Percentiles rank a stretch among this genome's conserved stretches.
Evolutionary conservation across 371 early-diverging fungal species (phyloP).

Genomic region (Catenaria anguillulae): DNA sequence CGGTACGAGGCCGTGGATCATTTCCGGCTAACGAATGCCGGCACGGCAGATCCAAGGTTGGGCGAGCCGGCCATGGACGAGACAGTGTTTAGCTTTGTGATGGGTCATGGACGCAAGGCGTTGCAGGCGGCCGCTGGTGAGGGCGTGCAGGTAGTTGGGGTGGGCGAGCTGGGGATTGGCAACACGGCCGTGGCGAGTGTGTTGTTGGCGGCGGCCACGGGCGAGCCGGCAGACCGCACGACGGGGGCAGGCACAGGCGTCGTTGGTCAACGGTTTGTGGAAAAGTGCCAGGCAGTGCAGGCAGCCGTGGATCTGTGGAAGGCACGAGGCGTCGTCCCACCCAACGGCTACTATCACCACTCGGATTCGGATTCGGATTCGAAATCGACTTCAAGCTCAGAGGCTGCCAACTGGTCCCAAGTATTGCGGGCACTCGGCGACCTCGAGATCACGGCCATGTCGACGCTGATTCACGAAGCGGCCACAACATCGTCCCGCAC

Average conservation of each 20-base stretch:
- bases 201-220: constrained; percentile 12
- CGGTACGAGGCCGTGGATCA: constrained; percentile 3
- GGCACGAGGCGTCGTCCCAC: too few species aligned
- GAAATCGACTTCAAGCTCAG: too few species aligned
- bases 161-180: constrained; percentile 18
- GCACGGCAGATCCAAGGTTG: constrained; percentile 2
- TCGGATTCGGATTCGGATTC: background rate
- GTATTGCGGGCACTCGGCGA: background rate
- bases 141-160: constrained; percentile 10
- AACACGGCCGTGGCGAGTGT: constrained; percentile 14
- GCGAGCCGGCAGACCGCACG: constrained; percentile 8
- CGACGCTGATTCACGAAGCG: constrained; percentile 10
- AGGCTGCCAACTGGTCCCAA: too few species aligned
- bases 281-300: constrained; percentile 10
- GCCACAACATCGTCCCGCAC: background rate
- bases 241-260: constrained; percentile 17
- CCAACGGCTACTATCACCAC: too few species aligned
- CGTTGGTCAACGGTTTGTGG: constrained; percentile 8
- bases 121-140: background rate
- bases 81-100: constrained; percentile 7
- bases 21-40: constrained; percentile 5
- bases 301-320: constrained; percentile 8
- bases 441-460: constrained; percentile 17
- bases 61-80: constrained; percentile 10
- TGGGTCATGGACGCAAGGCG: constrained; percentile 9